These are phyloP conservation scores for Musa acuminata DNA, from an alignment of 176 grass and related monocot genomes.

Conservation along the genomic window DNA sequence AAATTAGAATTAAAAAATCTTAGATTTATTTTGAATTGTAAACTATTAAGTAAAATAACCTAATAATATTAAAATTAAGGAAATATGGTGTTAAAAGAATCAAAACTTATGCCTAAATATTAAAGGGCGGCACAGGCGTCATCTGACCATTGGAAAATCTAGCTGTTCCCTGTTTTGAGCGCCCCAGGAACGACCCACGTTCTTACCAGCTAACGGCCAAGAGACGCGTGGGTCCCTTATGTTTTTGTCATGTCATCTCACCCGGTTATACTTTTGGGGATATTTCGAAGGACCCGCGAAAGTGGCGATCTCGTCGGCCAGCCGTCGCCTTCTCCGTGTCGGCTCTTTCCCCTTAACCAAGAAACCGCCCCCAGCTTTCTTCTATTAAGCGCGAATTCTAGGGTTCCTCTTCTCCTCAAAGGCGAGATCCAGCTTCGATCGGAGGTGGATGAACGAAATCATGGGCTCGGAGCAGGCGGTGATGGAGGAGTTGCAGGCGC, in stretches of 20 bases:
- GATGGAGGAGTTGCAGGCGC: slow-evolving; percentile 42
- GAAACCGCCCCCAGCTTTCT: background rate
- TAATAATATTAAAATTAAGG: no score
- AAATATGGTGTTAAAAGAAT: no score
- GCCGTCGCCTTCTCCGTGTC: background rate
- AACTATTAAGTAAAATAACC: no score
- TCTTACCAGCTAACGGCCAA: no score
- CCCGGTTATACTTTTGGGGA: no score
- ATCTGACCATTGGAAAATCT: no score
- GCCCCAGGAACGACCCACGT: no score
- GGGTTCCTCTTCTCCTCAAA: background rate
- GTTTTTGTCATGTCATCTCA: background rate
- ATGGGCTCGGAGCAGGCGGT: slow-evolving; percentile 26
- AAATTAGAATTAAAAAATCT: no score
- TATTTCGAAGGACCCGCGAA: background rate
- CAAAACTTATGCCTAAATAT: no score
- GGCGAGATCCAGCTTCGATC: background rate
- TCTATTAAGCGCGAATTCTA: background rate
- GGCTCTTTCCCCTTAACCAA: background rate
- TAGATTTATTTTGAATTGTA: no score
- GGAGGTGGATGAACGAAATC: background rate
- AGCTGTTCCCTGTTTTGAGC: no score
- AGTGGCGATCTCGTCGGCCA: background rate
- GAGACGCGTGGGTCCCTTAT: background rate
- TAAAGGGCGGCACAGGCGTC: no score